Conservation (phyloP, 192 early-diverging fungal species). For the Jimgerdemannia flammicorona region DNA sequence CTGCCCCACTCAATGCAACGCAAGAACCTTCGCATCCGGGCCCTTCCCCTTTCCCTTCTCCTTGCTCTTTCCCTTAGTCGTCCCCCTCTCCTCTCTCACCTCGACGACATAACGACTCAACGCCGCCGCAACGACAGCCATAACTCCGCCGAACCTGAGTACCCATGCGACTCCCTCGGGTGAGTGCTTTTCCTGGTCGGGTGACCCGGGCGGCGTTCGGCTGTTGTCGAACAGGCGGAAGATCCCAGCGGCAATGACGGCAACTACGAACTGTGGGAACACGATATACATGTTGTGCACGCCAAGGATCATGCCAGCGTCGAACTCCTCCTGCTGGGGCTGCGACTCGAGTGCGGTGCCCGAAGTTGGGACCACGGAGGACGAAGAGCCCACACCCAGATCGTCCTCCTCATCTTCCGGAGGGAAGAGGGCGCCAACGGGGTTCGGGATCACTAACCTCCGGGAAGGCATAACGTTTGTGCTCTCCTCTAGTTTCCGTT, state of each 20-base stretch:
- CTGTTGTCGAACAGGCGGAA: conserved; percentile 47
- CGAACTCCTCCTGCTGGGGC: conserved; percentile 27
- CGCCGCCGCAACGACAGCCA: conserved; percentile 59
- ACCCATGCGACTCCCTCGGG: conserved; percentile 53
- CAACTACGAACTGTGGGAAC: conserved; percentile 88
- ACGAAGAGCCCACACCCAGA: neutral
- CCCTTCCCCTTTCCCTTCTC: neutral
- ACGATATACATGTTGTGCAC: conserved; percentile 97
- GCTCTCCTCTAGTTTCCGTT: conserved; percentile 17
- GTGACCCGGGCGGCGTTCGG: conserved; percentile 2
- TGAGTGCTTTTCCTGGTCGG: neutral
- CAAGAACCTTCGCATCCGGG: neutral
- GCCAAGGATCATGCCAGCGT: conserved; percentile 77
- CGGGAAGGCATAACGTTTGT: neutral
- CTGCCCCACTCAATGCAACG: too few species aligned
- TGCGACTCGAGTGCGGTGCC: neutral
- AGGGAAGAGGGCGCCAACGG: neutral
- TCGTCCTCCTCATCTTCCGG: neutral
- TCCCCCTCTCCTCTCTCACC: neutral
- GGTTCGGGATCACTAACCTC: neutral
- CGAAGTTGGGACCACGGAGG: neutral
- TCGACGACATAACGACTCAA: conserved; percentile 29
- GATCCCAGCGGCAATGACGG: conserved; percentile 57
- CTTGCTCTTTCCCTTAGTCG: neutral
- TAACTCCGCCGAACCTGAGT: conserved; percentile 67